Conservation (phyloP, 2,329 filamentous ascomycete genomes). For the Fusarium robinianum region DNA sequence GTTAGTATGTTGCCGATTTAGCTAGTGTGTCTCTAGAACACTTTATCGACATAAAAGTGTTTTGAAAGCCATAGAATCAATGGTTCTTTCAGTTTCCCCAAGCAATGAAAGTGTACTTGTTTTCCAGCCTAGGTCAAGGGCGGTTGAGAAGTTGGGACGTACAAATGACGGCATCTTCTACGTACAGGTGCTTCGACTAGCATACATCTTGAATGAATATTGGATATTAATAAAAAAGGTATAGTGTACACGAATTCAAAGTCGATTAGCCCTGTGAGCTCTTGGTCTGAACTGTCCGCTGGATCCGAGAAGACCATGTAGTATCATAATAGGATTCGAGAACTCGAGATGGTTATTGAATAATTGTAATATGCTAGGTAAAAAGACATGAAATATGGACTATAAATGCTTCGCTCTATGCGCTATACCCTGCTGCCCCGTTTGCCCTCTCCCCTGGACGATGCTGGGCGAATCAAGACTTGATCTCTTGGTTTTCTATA, state of each 20-base stretch:
- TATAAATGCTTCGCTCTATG: too few relatives aligned
- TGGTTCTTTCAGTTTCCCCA: not conserved
- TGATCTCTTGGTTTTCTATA: not conserved
- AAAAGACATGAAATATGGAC: too few relatives aligned
- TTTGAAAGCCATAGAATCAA: constrained; percentile 1
- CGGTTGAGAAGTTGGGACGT: not conserved
- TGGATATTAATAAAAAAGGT: constrained; percentile 5
- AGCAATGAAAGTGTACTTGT: not conserved
- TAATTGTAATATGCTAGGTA: not conserved
- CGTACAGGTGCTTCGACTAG: not conserved
- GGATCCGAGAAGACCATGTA: constrained; percentile 2
- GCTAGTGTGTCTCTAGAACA: not conserved
- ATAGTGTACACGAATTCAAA: constrained; percentile 3
- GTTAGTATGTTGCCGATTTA: not conserved
- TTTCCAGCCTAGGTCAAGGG: not conserved
- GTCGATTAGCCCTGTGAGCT: constrained; percentile 4
- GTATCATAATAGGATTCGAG: not conserved
- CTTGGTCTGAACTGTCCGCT: not conserved
- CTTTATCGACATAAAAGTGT: not conserved
- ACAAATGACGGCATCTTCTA: not conserved
- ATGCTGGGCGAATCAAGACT: not conserved
- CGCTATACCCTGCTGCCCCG: too few relatives aligned
- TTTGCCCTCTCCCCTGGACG: too few relatives aligned
- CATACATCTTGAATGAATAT: constrained; percentile 8
- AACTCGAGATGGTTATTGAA: not conserved